These are phyloP conservation scores for Erodium texanum DNA, from an alignment of 441 rosid species.

Conservation along the genomic window DNA sequence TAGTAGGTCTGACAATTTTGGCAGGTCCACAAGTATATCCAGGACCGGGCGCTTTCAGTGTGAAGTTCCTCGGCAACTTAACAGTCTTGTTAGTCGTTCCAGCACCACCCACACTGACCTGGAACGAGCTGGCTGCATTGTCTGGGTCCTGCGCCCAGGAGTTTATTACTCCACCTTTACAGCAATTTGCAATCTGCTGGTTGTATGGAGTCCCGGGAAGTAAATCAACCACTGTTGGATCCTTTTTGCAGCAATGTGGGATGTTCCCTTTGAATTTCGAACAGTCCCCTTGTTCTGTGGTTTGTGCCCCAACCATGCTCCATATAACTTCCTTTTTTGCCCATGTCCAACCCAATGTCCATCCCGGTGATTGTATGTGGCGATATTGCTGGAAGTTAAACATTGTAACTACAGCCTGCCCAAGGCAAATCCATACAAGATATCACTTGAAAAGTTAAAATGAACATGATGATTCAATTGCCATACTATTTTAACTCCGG, in stretches of 20 bases:
- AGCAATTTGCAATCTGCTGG: constrained; percentile 54
- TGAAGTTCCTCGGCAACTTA: constrained; percentile 80
- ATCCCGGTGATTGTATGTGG: constrained; percentile 56
- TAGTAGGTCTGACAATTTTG: constrained; percentile 54
- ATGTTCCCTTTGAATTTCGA: constrained; percentile 48
- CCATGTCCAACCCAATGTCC: constrained; percentile 71
- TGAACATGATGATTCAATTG: too few species aligned
- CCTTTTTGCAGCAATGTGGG: constrained; percentile 57
- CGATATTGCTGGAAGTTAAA: constrained; percentile 58
- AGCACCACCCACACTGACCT: constrained; percentile 59
- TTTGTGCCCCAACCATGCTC: constrained; percentile 46
- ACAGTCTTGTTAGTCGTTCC: constrained; percentile 70
- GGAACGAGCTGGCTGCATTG: constrained; percentile 52
- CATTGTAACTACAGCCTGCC: constrained; percentile 55
- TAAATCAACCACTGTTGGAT: constrained; percentile 29
- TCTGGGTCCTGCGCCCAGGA: constrained; percentile 42
- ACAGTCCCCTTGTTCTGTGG: constrained; percentile 60
- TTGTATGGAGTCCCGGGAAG: constrained; percentile 53
- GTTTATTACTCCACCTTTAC: constrained; percentile 49
- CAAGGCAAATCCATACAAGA: not conserved
- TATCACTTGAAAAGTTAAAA: too few species aligned
- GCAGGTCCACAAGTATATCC: constrained; percentile 90
- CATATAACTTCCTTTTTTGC: constrained; percentile 64
- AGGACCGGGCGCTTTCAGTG: constrained; percentile 68
- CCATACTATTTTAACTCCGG: too few species aligned